Conservation (phyloP, 768 basidiomycete species). For the Kwoniella dendrophila region DNA sequence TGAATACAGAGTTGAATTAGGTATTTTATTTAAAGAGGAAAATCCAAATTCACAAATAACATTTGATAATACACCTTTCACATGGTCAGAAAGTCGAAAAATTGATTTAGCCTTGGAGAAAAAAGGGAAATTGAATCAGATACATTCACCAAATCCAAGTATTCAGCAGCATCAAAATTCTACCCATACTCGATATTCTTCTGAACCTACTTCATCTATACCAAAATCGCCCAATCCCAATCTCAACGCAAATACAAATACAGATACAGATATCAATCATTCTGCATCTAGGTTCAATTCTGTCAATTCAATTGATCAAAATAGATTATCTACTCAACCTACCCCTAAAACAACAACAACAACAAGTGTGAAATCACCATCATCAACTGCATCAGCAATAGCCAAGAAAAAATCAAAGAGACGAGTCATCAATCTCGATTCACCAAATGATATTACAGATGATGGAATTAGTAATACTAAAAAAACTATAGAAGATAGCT, state of each 20-base stretch:
- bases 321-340: neutral
- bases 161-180: too few relatives aligned
- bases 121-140: too few relatives aligned
- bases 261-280: too few relatives aligned
- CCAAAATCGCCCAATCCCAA: too few relatives aligned
- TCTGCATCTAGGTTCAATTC: too few relatives aligned
- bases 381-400: conserved; percentile 18
- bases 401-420: conserved; percentile 36
- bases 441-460: neutral
- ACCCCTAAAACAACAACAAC: neutral
- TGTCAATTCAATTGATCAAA: neutral
- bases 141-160: too few relatives aligned
- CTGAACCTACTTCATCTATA: too few relatives aligned
- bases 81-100: conserved; percentile 47
- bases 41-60: conserved; percentile 66
- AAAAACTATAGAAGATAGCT: conserved; percentile 4
- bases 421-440: conserved; percentile 44
- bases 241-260: too few relatives aligned
- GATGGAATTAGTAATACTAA: neutral
- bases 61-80: conserved; percentile 66
- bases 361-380: neutral
- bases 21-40: conserved; percentile 81
- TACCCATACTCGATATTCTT: too few relatives aligned
- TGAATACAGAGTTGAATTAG: conserved; percentile 76
- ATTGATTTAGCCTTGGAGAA: conserved; percentile 32